Conservation (phyloP, 2,329 filamentous ascomycete species). For the Trichoderma sp. region DNA sequence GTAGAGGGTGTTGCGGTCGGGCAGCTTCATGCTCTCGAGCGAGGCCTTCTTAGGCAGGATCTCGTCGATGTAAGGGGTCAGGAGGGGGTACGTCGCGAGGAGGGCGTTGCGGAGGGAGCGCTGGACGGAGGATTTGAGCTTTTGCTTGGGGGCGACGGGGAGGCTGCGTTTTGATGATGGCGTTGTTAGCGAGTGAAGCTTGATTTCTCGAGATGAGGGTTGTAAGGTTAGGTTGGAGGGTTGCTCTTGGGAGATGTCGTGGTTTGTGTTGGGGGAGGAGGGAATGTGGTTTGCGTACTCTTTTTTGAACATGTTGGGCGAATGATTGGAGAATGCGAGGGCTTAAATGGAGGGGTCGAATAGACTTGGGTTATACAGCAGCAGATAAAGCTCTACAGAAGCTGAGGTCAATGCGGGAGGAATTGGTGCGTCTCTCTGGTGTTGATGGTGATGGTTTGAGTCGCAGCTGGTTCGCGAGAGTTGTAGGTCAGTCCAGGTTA, state of each 20-base stretch:
- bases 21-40: constrained; percentile 87
- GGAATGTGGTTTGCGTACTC: constrained; percentile 60
- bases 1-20: constrained; percentile 88
- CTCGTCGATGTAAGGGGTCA: constrained; percentile 87
- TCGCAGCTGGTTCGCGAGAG: neutral
- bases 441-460: neutral
- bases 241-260: neutral
- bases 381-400: neutral
- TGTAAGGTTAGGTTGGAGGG: neutral
- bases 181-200: neutral
- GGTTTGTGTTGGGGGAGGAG: neutral
- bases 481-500: neutral
- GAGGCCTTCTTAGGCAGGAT: constrained; percentile 94
- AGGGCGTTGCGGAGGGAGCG: constrained; percentile 82
- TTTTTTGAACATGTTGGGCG: constrained; percentile 82
- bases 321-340: constrained; percentile 13
- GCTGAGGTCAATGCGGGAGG: neutral
- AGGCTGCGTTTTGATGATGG: constrained; percentile 55
- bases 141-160: constrained; percentile 78
- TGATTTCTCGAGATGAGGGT: neutral
- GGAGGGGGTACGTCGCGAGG: constrained; percentile 79
- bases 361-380: neutral
- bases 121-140: constrained; percentile 96
- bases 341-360: too few species aligned
- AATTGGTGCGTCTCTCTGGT: neutral